phyloP scores from a whole-genome alignment of 2,329 filamentous ascomycete genomes.

The Allantophomopsis cytisporea region DNA sequence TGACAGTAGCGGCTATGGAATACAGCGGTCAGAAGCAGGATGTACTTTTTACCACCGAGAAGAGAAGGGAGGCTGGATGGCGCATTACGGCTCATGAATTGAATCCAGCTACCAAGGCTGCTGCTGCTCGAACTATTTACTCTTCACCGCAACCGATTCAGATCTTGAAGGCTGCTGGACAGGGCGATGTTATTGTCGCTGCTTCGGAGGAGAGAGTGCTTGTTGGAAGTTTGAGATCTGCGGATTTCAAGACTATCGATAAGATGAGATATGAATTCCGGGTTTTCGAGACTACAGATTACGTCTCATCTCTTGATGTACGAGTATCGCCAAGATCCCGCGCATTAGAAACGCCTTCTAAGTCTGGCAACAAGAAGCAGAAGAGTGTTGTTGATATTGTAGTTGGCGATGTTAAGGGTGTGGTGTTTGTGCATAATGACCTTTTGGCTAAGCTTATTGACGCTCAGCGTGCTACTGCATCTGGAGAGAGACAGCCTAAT shows the following conservation, averaged over 20 bases:
- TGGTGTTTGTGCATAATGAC: conserved; percentile 73
- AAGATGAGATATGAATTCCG: conserved; percentile 40
- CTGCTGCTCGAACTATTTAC: conserved; percentile 25
- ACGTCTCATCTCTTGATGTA: conserved; percentile 55
- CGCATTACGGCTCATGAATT: conserved; percentile 20
- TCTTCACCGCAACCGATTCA: conserved; percentile 22
- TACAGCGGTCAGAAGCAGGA: conserved; percentile 17
- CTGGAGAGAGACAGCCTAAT: conserved; percentile 9
- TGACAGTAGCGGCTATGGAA: conserved; percentile 20
- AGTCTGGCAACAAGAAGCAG: conserved; percentile 14
- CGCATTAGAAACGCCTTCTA: not conserved
- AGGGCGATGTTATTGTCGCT: conserved; percentile 45
- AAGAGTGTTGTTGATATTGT: conserved; percentile 53
- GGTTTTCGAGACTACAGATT: conserved; percentile 44
- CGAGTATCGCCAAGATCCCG: conserved; percentile 24
- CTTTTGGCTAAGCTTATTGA: conserved; percentile 41
- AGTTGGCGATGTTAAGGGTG: conserved; percentile 63
- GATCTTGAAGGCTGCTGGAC: conserved; percentile 34
- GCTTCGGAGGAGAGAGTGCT: conserved; percentile 39
- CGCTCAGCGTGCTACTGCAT: conserved; percentile 20
- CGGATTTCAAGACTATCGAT: conserved; percentile 19
- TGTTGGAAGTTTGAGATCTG: conserved; percentile 36
- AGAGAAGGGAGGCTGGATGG: conserved; percentile 15
- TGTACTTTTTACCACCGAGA: conserved; percentile 20
- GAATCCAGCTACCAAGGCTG: conserved; percentile 14